phyloP scores from a whole-genome alignment of 1,139 yeast species.

The Saccharomyces uvarum region DNA sequence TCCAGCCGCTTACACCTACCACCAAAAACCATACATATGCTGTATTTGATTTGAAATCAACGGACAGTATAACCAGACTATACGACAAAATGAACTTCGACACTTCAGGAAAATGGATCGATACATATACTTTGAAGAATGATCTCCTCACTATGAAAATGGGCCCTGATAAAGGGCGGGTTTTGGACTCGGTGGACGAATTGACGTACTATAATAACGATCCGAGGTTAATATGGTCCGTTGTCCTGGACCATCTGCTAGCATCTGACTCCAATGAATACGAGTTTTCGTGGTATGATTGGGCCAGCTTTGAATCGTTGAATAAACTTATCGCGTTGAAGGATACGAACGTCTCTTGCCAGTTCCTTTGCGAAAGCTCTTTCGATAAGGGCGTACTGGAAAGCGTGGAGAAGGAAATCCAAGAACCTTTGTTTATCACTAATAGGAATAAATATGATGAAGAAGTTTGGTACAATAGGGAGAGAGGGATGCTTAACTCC shows the following conservation, averaged over 20 bases:
- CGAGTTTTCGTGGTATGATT: constrained; percentile 28
- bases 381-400: constrained; percentile 6
- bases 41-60: background rate
- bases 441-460: constrained; percentile 14
- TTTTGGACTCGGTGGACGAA: constrained; percentile 13
- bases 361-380: background rate
- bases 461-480: constrained; percentile 12
- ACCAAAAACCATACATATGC: background rate
- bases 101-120: constrained; percentile 15
- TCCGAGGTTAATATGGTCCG: constrained; percentile 24
- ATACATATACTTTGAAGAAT: constrained; percentile 15
- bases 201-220: constrained; percentile 21
- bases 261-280: constrained; percentile 3
- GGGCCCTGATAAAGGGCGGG: constrained; percentile 14
- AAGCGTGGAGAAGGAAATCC: constrained; percentile 11
- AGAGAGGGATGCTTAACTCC: constrained; percentile 6
- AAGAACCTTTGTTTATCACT: constrained; percentile 9
- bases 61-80: constrained; percentile 3
- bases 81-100: constrained; percentile 18
- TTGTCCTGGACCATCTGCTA: constrained; percentile 11
- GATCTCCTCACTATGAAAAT: constrained; percentile 14
- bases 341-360: constrained; percentile 3
- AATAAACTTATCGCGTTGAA: constrained; percentile 15
- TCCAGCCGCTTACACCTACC: background rate
- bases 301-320: constrained; percentile 20